Base-by-base conservation (phyloP, 2,329 filamentous ascomycete species). In the Cercospora citrullina region DNA sequence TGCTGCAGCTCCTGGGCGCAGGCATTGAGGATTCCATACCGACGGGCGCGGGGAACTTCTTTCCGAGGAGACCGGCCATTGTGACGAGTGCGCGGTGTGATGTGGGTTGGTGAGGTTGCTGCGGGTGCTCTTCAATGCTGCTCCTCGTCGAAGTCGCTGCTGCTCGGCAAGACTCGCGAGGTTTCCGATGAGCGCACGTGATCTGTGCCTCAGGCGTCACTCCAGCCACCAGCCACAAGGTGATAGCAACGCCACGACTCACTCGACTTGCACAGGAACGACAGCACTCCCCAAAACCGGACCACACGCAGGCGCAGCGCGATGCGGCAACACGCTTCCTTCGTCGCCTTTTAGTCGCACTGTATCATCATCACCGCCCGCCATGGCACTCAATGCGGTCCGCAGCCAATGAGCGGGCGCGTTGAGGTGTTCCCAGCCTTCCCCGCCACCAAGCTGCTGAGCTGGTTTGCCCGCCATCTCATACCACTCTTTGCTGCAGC, bases 21-120 rank as follows among this genome's bases (percentile, higher is more conserved):
- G 42, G 12, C 71, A 65, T 58, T 69, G 60, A 21, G 7, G 42
- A 80, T 82, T 68, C 79, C 62, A 59, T 64, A 85, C 84, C 81
- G 74, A 85, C 73, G 69, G 81, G 81, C 76, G 79, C 79, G 65
- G 81, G 80, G 77, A 83, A 85, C 79, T 85, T 85, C 79, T 81
- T 84, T 75, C 82, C 83, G 75, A 85, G 81, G 72, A 84, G 77
- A 45, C 72, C 72, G 70, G 72, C 69, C 74, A 76, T 76, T 60
- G 65, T 76, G 72, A 60, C 30, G 63, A 58, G 48, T 59, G n/a
- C 57, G 21, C 33, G 39, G 63, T 45, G 57, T 28, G 42, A n/a
- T 33, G 57, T 61, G 57, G 45, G 57, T 42, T 45, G 26, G 21
- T 48, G 48, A 16, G 53, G 63, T 39, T 60, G 45, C 28, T 53